Evolutionary conservation across 2,329 filamentous ascomycete genomes (phyloP).

Genomic region (Teratosphaeria gauchensis): DNA sequence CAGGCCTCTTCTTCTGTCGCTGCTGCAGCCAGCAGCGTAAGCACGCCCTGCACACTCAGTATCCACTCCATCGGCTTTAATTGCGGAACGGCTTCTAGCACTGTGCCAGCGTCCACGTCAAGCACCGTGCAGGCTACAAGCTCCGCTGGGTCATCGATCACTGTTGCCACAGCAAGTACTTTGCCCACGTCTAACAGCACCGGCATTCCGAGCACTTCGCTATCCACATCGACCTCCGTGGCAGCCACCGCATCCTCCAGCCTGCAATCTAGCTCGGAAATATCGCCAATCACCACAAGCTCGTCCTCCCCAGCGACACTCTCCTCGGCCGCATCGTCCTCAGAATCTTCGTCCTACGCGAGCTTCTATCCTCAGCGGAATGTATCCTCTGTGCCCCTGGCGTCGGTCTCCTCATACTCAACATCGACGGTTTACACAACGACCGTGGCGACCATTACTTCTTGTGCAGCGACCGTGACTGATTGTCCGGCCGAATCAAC

Average conservation of each 20-base stretch:
- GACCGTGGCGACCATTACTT: slow-evolving; percentile 14
- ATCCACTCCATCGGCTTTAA: slow-evolving; percentile 53
- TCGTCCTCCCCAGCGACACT: slow-evolving; percentile 2
- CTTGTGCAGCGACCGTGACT: slow-evolving; percentile 12
- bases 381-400: background rate
- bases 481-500: slow-evolving; percentile 13
- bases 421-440: slow-evolving; percentile 16
- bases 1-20: background rate
- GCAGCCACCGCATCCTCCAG: slow-evolving; percentile 2
- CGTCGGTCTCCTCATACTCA: slow-evolving; percentile 6
- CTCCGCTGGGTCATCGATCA: slow-evolving; percentile 6
- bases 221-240: background rate
- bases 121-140: slow-evolving; percentile 10
- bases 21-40: background rate
- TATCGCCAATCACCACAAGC: slow-evolving; percentile 8
- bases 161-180: slow-evolving; percentile 3
- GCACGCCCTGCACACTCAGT: slow-evolving; percentile 53
- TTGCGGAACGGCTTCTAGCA: slow-evolving; percentile 42
- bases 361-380: background rate
- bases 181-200: slow-evolving; percentile 1
- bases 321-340: background rate
- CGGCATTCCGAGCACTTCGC: background rate
- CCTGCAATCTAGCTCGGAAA: slow-evolving; percentile 12
- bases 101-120: slow-evolving; percentile 6
- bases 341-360: background rate